Percentiles rank a stretch among this genome's conserved stretches.
Evolutionary conservation across 2,329 filamentous ascomycete genomes (phyloP).

Genomic region (Penicillium concentricum): DNA sequence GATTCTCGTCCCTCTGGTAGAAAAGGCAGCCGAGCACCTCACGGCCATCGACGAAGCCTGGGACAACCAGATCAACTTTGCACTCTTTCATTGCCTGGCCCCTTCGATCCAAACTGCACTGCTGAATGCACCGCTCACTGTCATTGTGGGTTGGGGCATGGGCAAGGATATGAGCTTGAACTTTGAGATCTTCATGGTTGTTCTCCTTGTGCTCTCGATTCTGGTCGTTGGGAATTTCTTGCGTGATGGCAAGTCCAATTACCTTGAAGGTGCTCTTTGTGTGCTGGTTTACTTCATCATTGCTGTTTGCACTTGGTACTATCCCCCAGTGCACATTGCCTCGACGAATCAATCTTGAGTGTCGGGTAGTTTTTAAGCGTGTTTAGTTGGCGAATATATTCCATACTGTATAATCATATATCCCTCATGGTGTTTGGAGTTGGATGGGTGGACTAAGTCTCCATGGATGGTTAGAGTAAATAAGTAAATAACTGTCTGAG

Average conservation of each 20-base stretch:
- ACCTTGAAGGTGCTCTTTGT: constrained; percentile 80
- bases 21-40: constrained; percentile 83
- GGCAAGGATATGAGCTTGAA: constrained; percentile 70
- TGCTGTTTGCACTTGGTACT: constrained; percentile 61
- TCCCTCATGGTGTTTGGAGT: background rate
- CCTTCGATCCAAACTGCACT: constrained; percentile 87
- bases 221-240: constrained; percentile 85
- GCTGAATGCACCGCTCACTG: constrained; percentile 79
- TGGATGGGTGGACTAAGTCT: background rate
- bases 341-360: constrained; percentile 20
- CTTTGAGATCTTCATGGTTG: constrained; percentile 84
- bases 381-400: background rate
- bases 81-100: constrained; percentile 79
- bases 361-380: background rate
- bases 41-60: constrained; percentile 83
- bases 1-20: constrained; percentile 75
- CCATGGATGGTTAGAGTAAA: background rate
- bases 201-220: constrained; percentile 77
- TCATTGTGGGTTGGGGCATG: constrained; percentile 81
- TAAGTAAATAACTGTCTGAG: background rate
- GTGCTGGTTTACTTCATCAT: constrained; percentile 65
- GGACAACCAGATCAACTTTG: constrained; percentile 70
- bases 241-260: constrained; percentile 84
- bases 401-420: background rate
- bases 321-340: constrained; percentile 51